phyloP scores from a whole-genome alignment of 2,329 filamentous ascomycete genomes.

The Ceratocystiopsis sp. region DNA sequence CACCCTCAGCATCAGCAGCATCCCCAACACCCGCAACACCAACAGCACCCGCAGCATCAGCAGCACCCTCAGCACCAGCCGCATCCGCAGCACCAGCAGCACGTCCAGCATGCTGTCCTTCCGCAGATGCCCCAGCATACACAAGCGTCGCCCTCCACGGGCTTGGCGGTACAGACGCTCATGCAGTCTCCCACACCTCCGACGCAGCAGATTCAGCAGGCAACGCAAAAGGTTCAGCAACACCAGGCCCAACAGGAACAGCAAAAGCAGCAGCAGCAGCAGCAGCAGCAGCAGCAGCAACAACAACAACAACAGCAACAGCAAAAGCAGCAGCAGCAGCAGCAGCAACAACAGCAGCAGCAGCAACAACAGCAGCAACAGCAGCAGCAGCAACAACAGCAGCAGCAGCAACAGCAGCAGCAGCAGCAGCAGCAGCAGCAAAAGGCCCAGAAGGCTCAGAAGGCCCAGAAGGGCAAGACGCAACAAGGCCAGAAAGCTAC shows the following conservation, averaged over 20 bases:
- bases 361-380: conserved; percentile 8
- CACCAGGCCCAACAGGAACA: background rate
- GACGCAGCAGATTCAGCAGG: conserved; percentile 18
- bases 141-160: conserved; percentile 18
- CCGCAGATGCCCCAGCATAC: conserved; percentile 10
- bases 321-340: conserved; percentile 10
- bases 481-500: conserved; percentile 16
- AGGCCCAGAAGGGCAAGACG: conserved; percentile 19
- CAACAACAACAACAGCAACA: conserved; percentile 9
- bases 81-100: no score
- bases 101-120: no score
- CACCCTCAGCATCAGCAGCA: conserved; percentile 5
- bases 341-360: conserved; percentile 1
- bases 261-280: background rate
- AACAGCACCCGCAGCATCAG: conserved; percentile 12
- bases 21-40: conserved; percentile 7
- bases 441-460: conserved; percentile 11
- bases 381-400: conserved; percentile 5
- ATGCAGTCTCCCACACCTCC: conserved; percentile 25
- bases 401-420: conserved; percentile 13
- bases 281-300: conserved; percentile 2
- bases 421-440: conserved; percentile 9
- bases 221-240: conserved; percentile 1
- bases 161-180: conserved; percentile 27
- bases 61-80: no score